These are phyloP conservation scores for Botryotinia globosa DNA, from an alignment of 2,329 filamentous ascomycete species.

Conservation along the genomic window DNA sequence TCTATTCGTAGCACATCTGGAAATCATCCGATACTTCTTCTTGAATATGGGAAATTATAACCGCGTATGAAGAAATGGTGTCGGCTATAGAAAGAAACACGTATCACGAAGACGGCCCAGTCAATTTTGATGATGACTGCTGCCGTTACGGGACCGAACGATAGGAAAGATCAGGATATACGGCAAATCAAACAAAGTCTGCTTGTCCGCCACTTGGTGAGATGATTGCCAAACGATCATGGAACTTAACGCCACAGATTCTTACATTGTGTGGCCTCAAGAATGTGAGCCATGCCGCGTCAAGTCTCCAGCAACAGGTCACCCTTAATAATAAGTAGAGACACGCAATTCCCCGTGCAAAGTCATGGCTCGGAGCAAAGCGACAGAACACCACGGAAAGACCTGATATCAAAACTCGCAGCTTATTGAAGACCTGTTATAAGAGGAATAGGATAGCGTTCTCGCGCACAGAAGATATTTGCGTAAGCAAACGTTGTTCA, in stretches of 20 bases:
- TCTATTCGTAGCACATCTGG: neutral
- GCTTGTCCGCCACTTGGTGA: neutral
- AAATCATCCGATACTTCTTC: neutral
- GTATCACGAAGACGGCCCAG: neutral
- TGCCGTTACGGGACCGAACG: neutral
- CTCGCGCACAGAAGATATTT: slow-evolving; percentile 46
- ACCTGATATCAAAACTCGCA: neutral
- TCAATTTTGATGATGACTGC: neutral
- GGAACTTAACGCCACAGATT: neutral
- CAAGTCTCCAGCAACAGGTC: neutral
- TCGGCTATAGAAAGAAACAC: neutral
- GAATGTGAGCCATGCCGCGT: neutral
- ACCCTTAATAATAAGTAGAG: neutral
- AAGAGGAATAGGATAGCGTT: neutral
- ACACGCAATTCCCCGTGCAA: neutral
- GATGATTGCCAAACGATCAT: neutral
- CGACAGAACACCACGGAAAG: neutral
- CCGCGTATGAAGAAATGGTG: neutral
- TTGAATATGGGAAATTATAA: neutral
- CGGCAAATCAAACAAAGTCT: neutral
- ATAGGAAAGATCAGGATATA: neutral
- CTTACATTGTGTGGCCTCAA: neutral
- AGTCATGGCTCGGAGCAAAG: neutral
- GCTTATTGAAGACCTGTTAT: neutral
- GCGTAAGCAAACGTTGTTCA: slow-evolving; percentile 47